A percentile compares a stretch with the other conserved stretches of the same genome.
Conservation (phyloP, 441 rosid genomes). For the Codiaeum variegatum region DNA sequence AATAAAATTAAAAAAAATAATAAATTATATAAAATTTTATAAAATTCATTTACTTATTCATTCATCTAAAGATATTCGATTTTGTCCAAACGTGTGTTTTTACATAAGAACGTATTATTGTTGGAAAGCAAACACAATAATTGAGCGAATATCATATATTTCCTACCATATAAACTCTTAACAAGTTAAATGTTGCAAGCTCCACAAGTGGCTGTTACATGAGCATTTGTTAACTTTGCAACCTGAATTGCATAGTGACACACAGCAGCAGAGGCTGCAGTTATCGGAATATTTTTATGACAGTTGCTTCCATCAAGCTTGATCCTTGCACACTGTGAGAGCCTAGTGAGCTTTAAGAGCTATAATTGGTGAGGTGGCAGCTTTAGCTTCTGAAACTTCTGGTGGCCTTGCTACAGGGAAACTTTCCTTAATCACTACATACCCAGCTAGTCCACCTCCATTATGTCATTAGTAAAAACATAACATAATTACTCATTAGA, state of each 20-base stretch:
- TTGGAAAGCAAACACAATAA: too few species aligned
- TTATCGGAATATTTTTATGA: constrained; percentile 53
- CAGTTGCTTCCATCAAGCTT: constrained; percentile 57
- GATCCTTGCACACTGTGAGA: constrained; percentile 50
- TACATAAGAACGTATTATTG: too few species aligned
- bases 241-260: constrained; percentile 81
- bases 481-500: not conserved
- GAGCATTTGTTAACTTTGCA: constrained; percentile 70
- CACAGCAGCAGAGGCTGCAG: constrained; percentile 88
- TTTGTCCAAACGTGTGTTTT: too few species aligned
- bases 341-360: constrained; percentile 65
- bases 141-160: too few species aligned
- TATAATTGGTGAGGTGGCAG: constrained; percentile 59
- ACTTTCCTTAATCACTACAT: constrained; percentile 51
- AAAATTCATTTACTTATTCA: too few species aligned
- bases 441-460: constrained; percentile 77
- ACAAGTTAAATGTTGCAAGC: constrained; percentile 61
- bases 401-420: constrained; percentile 53
- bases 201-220: constrained; percentile 79
- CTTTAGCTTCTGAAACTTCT: constrained; percentile 69
- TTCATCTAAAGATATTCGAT: too few species aligned
- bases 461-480: constrained; percentile 21
- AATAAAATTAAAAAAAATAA: too few species aligned
- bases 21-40: too few species aligned
- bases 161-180: constrained; percentile 55